Conservation (phyloP, 169 alveolate genomes). For the Sarcocystis neurona region DNA sequence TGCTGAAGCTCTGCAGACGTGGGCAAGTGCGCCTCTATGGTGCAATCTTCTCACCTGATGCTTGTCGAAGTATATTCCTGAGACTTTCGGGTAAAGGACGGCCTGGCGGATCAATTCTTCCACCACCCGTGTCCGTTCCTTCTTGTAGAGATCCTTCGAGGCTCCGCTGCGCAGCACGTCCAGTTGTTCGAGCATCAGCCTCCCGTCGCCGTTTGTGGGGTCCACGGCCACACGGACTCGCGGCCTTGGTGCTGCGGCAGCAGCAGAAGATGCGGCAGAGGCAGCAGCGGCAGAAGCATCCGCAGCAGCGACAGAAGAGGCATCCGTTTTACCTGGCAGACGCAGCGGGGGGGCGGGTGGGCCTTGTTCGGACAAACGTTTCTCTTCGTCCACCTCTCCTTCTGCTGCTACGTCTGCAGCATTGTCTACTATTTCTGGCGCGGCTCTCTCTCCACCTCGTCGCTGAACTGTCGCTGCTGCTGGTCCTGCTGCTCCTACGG, state of each 20-base stretch:
- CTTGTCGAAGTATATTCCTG: slow-evolving; percentile 77
- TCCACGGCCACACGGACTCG: neutral
- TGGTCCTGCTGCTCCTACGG: too few species aligned
- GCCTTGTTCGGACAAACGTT: too few species aligned
- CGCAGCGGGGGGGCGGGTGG: too few species aligned
- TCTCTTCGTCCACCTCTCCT: too few species aligned
- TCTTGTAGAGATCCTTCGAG: slow-evolving; percentile 70
- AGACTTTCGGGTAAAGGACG: slow-evolving; percentile 73
- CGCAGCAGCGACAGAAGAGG: too few species aligned
- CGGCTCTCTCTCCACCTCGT: too few species aligned
- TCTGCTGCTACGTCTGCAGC: too few species aligned
- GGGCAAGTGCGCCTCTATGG: neutral
- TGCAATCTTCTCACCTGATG: slow-evolving; percentile 60
- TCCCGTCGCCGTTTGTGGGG: slow-evolving; percentile 34
- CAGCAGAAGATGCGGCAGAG: neutral
- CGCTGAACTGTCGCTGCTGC: too few species aligned
- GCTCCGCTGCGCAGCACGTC: slow-evolving; percentile 63
- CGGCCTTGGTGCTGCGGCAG: neutral
- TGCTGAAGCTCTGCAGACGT: neutral
- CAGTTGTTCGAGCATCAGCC: slow-evolving; percentile 59
- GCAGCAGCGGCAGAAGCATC: too few species aligned
- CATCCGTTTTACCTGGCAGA: too few species aligned
- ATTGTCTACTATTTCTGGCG: too few species aligned
- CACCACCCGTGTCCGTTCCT: slow-evolving; percentile 71
- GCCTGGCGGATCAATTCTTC: slow-evolving; percentile 75